phyloP scores from a whole-genome alignment of 306 rosid genomes.

The Casuarina equisetifolia region DNA sequence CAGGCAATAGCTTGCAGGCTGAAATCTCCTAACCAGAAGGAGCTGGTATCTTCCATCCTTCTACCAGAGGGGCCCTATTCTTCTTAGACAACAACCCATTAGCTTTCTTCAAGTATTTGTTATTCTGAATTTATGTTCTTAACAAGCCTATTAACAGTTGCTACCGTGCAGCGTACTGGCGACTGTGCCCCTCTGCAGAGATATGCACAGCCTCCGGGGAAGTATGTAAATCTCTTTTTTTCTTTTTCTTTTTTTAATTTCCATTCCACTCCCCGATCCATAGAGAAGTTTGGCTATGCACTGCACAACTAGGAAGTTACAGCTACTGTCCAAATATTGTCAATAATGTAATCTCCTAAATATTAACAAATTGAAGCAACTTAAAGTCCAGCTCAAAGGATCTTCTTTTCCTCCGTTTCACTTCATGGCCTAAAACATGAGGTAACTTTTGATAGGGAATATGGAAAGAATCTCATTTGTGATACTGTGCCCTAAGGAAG shows the following conservation, averaged over 20 bases:
- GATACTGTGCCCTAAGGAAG: neutral
- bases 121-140: conserved; percentile 21
- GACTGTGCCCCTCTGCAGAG: conserved; percentile 28
- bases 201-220: conserved; percentile 41
- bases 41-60: conserved; percentile 30
- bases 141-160: conserved; percentile 19
- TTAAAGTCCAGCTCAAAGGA: conserved; percentile 3
- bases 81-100: conserved; percentile 2
- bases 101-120: conserved; percentile 14
- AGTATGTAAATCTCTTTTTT: conserved; percentile 43
- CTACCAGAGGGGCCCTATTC: conserved; percentile 56
- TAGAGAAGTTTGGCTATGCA: neutral
- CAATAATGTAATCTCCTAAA: conserved; percentile 12
- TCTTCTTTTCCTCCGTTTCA: neutral
- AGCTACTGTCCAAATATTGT: conserved; percentile 1
- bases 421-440: too few relatives aligned
- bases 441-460: neutral
- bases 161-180: conserved; percentile 53
- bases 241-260: neutral
- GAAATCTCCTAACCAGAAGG: conserved; percentile 37
- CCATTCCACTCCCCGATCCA: too few relatives aligned
- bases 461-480: neutral
- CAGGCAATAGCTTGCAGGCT: conserved; percentile 58
- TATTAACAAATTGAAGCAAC: conserved; percentile 5
- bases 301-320: conserved; percentile 4